These are phyloP conservation scores for Mitragyna speciosa DNA, from an alignment of 257 asterid species.

Conservation along the genomic window DNA sequence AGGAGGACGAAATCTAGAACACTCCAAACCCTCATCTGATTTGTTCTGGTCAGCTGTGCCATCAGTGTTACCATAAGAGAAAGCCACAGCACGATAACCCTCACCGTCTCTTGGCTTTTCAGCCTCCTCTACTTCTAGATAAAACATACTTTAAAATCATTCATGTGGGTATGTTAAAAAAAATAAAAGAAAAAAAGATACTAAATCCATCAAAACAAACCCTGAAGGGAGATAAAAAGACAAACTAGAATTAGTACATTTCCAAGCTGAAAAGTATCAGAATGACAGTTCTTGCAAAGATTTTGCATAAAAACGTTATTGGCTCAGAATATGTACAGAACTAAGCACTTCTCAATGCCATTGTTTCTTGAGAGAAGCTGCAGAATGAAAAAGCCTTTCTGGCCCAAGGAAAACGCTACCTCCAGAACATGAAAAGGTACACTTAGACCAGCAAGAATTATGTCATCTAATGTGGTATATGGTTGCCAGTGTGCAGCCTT, in stretches of 20 bases:
- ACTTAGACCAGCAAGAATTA: not conserved
- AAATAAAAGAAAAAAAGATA: not conserved
- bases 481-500: not conserved
- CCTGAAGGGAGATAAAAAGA: not conserved
- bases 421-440: not conserved
- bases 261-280: not conserved
- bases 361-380: not conserved
- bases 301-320: not conserved
- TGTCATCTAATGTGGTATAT: not conserved
- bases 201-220: not conserved
- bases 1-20: conserved; percentile 59
- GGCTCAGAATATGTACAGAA: not conserved
- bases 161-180: not conserved
- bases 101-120: conserved; percentile 36
- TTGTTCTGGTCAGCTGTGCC: conserved; percentile 45
- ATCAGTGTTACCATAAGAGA: conserved; percentile 61
- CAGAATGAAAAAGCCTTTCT: not conserved
- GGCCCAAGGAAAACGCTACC: too few relatives aligned
- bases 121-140: conserved; percentile 55
- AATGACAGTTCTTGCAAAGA: not conserved
- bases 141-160: conserved; percentile 15
- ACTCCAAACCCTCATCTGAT: conserved; percentile 49
- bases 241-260: not conserved
- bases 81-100: conserved; percentile 56
- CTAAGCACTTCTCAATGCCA: not conserved